These are phyloP conservation scores for Clarireedia hainanense DNA, from an alignment of 2,329 filamentous ascomycete species.

Conservation along the genomic window DNA sequence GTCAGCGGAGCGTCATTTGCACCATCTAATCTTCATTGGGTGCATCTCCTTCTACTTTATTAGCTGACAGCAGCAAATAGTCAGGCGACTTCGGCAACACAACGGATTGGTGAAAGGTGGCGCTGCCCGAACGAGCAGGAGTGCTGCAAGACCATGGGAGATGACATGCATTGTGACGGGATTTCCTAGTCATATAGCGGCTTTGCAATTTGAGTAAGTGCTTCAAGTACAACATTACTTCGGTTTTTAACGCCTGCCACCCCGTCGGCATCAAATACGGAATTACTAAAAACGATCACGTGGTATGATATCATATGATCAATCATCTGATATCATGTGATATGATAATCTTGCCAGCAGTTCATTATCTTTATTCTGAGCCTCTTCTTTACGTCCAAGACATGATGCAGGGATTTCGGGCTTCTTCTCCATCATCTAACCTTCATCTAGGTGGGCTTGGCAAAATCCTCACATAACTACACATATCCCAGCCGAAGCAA, in stretches of 20 bases:
- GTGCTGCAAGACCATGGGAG: slow-evolving; percentile 74
- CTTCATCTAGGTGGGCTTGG: slow-evolving; percentile 69
- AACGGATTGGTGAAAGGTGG: slow-evolving; percentile 81
- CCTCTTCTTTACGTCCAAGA: neutral
- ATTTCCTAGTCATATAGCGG: slow-evolving; percentile 79
- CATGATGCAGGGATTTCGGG: no score
- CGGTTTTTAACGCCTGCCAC: neutral
- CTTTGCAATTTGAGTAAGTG: slow-evolving; percentile 84
- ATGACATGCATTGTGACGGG: slow-evolving; percentile 82
- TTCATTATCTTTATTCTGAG: no score
- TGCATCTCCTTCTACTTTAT: neutral
- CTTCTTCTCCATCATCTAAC: neutral
- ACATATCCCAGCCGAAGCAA: slow-evolving; percentile 61
- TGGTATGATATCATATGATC: no score
- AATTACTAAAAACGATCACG: neutral
- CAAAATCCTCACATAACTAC: slow-evolving; percentile 75
- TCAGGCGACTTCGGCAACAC: slow-evolving; percentile 78
- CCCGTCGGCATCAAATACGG: neutral
- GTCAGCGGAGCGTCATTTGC: no score
- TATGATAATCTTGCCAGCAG: no score
- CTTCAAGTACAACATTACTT: neutral
- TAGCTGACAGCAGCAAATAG: slow-evolving; percentile 22
- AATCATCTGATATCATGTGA: no score
- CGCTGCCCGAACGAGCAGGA: slow-evolving; percentile 64
- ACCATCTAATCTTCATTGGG: neutral